Evolutionary conservation across 2,329 filamentous ascomycete genomes (phyloP), one percentile per base, ranked within the genome.

Genomic region (Exophiala bonariae): DNA sequence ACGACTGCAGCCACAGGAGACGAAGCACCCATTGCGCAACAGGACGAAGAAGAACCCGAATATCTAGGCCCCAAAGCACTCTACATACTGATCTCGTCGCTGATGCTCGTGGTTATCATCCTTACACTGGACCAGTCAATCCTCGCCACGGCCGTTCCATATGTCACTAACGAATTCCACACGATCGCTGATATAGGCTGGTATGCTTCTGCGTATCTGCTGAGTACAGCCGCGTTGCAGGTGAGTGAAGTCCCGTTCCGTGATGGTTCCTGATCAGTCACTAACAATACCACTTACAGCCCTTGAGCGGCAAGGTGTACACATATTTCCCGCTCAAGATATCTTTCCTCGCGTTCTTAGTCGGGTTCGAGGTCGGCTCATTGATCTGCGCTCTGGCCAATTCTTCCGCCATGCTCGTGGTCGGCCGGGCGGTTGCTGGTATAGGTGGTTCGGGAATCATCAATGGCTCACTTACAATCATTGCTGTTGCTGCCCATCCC

Each of bases 261-360:
- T n/a, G n/a, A n/a, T n/a, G n/a, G n/a, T n/a, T n/a, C n/a, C n/a
- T n/a, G n/a, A 26, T 11, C 23, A 26, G 6, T 6, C 11, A 11
- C 23, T 26, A 26, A 26, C 23, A 11, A 11, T 76, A 44, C 64
- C 69, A 76, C 39, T 71, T 26, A 26, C 23, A 77, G 44, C 66
- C 72, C 2, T 61, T 66, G 0, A 70, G 67, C 54, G 76, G 76
- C 3, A 72, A 73, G 46, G 56, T 68, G 2, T 78, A 72, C 60
- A 74, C 69, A 37, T 75, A 67, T 57, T 74, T 72, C 57, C 61
- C 60, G 1, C 59, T 70, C 7, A 58, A 57, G 41, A 41, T 22
- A 10, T 33, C 46, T 3, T 71, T 66, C 36, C 52, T 68, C 18
- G 33, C 47, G 32, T 60, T 61, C 2, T 54, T 67, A 3, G 53